Evolutionary conservation across 164 flowering plant genomes (phyloP).

Genomic region (Umbilicus rupestris): DNA sequence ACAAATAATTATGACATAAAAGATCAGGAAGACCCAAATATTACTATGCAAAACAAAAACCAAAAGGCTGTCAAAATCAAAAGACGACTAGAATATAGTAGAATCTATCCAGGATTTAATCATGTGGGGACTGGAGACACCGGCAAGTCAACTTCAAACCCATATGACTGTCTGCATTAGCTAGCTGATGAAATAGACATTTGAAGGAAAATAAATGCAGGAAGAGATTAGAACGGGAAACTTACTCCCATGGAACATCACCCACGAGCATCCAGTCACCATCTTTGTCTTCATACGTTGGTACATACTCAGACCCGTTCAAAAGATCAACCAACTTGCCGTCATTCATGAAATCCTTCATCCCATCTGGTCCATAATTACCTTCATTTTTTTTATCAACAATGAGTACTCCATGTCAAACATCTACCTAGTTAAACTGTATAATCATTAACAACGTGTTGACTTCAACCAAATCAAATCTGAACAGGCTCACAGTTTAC

Average conservation of each 20-base stretch:
- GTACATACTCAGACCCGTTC: constrained; percentile 66
- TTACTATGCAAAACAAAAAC: neutral
- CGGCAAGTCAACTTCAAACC: constrained; percentile 1
- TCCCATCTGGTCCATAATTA: constrained; percentile 56
- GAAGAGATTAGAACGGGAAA: constrained; percentile 6
- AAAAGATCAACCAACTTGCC: constrained; percentile 68
- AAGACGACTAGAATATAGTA: neutral
- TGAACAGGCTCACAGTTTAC: too few species aligned
- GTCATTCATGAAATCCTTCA: constrained; percentile 83
- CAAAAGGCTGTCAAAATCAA: neutral
- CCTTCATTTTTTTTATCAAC: constrained; percentile 21
- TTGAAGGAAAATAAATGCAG: neutral
- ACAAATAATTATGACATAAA: neutral
- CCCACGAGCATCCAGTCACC: constrained; percentile 95
- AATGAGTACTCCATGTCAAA: neutral
- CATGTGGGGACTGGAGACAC: neutral
- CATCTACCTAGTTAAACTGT: neutral
- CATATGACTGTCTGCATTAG: neutral
- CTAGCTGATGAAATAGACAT: neutral
- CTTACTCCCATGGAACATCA: constrained; percentile 90
- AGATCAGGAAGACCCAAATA: neutral
- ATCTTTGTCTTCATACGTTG: constrained; percentile 80
- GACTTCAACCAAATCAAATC: too few species aligned
- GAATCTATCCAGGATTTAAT: neutral
- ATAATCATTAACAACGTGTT: too few species aligned